phyloP scores from a whole-genome alignment of 2,329 filamentous ascomycete genomes.

The Xylaria sp. region DNA sequence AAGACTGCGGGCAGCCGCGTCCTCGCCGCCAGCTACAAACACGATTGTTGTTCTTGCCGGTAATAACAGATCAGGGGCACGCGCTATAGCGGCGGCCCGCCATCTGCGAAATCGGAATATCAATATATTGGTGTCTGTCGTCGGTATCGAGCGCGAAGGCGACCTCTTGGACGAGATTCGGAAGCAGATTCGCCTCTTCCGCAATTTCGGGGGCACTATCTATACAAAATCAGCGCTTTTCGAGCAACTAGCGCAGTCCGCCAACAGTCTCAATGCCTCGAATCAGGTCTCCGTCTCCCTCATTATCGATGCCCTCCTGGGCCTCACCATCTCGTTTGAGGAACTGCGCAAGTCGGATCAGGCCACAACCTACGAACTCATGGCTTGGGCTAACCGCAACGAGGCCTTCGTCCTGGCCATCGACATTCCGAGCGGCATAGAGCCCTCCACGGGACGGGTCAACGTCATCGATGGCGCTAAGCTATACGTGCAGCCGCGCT shows the following conservation, averaged over 20 bases:
- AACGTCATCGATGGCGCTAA: slow-evolving; percentile 77
- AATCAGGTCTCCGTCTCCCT: slow-evolving; percentile 47
- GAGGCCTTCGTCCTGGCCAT: slow-evolving; percentile 85
- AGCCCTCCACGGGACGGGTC: slow-evolving; percentile 77
- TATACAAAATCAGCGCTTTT: slow-evolving; percentile 70
- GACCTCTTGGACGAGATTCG: slow-evolving; percentile 83
- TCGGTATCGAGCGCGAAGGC: slow-evolving; percentile 84
- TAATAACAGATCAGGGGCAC: slow-evolving; percentile 90
- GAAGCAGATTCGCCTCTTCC: slow-evolving; percentile 85
- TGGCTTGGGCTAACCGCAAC: slow-evolving; percentile 92
- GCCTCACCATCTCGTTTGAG: slow-evolving; percentile 88
- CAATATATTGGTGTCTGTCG: slow-evolving; percentile 83
- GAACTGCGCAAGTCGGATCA: slow-evolving; percentile 86
- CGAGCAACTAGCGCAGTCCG: slow-evolving; percentile 65
- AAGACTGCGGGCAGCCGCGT: slow-evolving; percentile 60
- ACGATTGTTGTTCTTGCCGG: slow-evolving; percentile 84
- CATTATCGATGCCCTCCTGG: slow-evolving; percentile 83
- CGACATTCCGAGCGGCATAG: slow-evolving; percentile 91
- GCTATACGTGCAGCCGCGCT: slow-evolving; percentile 83
- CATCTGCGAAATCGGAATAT: slow-evolving; percentile 87
- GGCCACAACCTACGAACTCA: slow-evolving; percentile 85
- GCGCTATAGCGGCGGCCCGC: slow-evolving; percentile 85
- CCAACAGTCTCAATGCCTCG: slow-evolving; percentile 48
- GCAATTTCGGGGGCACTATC: slow-evolving; percentile 82
- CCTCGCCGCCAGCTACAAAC: slow-evolving; percentile 48